Evolutionary conservation across 1,139 yeast genomes (phyloP), one percentile per base, ranked within the genome.

Genomic region (Sugiyamaella xylanicola): DNA sequence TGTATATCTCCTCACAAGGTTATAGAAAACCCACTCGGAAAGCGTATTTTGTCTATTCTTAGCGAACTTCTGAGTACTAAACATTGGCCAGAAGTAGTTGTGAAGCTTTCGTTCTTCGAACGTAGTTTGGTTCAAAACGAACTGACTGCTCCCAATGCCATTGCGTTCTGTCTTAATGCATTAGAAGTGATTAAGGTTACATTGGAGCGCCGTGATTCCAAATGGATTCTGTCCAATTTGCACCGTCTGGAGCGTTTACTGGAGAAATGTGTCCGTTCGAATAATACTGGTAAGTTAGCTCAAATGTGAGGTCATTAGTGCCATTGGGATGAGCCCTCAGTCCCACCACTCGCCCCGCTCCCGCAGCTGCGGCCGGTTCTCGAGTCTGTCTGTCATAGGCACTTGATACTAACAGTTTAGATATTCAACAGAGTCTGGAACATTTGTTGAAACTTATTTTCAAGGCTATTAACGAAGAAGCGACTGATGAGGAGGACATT

Each of bases 111-210:
- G 0, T 90, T 89, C 69, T 93, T 93, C 67, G 99, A 93, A 62
- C 84, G 93, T 62, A 87, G 91, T 64, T 74, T 93, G 57, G 83
- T 87, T 27, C 85, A 89, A 17, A 85, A 88, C 56, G 97, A 92
- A 62, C 76, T 90, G 57, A 82, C 82, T 43, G 81, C 88, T 19
- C 74, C 78, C 1, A 76, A 72, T 48, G 70, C 78, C 8, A 59
- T 90, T 37, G 90, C 91, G 2, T 85, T 88, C 62, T 89, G 96
- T 64, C 76, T 92, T 64, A 95, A 93, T 71, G 96, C 99, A 0
- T 74, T 95, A 55, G 97, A 90, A 69, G 97, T 93, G 0, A 77
- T 95, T 50, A 86, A 86, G n/a, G 90, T 91, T 51, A 90, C 91
- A 1, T 75, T 93, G 56, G 87, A 85, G 60, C 87, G 93, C 80